These are phyloP conservation scores for Pseudocercospora crystallina DNA, from an alignment of 2,329 filamentous ascomycete species.

Conservation along the genomic window DNA sequence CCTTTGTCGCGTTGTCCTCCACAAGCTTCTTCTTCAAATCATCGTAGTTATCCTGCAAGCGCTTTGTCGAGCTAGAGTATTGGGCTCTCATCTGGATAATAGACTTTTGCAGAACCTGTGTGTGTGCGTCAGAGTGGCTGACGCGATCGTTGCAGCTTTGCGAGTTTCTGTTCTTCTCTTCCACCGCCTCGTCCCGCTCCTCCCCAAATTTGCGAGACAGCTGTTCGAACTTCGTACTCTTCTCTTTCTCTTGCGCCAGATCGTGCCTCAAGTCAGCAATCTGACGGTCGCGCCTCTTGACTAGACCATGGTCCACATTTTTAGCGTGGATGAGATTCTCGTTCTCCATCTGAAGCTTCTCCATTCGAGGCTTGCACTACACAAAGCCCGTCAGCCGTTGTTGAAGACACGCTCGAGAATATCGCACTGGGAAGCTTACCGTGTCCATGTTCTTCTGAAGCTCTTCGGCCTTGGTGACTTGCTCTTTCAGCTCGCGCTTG, in stretches of 20 bases:
- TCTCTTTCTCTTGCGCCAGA: constrained; percentile 64
- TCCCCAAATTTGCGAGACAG: constrained; percentile 62
- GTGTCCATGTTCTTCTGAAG: constrained; percentile 67
- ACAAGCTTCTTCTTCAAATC: constrained; percentile 48
- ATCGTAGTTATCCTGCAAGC: constrained; percentile 55
- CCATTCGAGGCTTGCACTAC: constrained; percentile 66
- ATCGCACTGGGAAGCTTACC: neutral
- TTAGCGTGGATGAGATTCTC: constrained; percentile 68
- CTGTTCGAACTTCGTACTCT: constrained; percentile 59
- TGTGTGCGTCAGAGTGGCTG: constrained; percentile 59
- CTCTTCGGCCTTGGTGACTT: constrained; percentile 60
- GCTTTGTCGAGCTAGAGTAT: constrained; percentile 49
- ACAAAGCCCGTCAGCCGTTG: too few relatives aligned
- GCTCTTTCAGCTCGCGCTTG: constrained; percentile 61
- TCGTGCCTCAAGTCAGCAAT: constrained; percentile 66
- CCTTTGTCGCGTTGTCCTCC: constrained; percentile 64
- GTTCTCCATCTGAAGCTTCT: constrained; percentile 66
- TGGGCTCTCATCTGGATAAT: constrained; percentile 69
- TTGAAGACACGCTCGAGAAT: too few relatives aligned
- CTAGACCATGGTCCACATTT: constrained; percentile 67
- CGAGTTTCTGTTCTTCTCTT: constrained; percentile 61
- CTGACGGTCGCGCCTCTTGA: constrained; percentile 72
- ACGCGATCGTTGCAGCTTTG: constrained; percentile 54
- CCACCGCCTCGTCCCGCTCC: constrained; percentile 62
- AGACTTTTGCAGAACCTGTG: constrained; percentile 67